These are phyloP conservation scores for Metarhizium robertsii DNA, from an alignment of 2,329 filamentous ascomycete genomes.

Conservation along the genomic window DNA sequence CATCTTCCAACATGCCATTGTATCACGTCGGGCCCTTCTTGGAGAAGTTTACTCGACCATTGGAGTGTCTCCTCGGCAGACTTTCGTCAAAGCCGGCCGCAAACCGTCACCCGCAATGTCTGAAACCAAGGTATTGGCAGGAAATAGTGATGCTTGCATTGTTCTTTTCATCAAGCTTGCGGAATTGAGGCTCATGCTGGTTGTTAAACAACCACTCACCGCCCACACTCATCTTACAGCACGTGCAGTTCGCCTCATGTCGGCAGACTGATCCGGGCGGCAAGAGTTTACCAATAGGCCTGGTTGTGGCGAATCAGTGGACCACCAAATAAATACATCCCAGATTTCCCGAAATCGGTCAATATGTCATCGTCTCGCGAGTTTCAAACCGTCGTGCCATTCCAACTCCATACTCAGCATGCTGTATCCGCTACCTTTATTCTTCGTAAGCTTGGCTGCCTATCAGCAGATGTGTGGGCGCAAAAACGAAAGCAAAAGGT, in stretches of 20 bases:
- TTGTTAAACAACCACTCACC: no score
- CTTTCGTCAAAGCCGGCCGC: not conserved
- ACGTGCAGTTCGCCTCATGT: no score
- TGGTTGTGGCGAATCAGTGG: no score
- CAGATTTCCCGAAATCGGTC: no score
- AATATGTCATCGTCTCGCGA: no score
- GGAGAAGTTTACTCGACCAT: not conserved
- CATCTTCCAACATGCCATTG: not conserved
- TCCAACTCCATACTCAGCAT: not conserved
- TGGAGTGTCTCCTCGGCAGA: not conserved
- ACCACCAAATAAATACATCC: no score
- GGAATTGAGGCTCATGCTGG: no score
- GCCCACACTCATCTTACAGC: no score
- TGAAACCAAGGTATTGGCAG: no score
- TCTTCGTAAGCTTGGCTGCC: not conserved
- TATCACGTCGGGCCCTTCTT: not conserved
- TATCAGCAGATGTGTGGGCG: not conserved
- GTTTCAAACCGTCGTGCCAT: constrained; percentile 7
- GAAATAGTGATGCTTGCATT: no score
- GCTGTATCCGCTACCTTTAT: not conserved
- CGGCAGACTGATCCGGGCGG: no score
- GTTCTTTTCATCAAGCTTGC: not conserved
- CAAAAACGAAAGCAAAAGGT: not conserved
- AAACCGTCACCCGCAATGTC: not conserved
- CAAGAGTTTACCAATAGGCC: no score